Evolutionary conservation across 2,329 filamentous ascomycete species (phyloP).

Genomic region (Clonostachys rosea): DNA sequence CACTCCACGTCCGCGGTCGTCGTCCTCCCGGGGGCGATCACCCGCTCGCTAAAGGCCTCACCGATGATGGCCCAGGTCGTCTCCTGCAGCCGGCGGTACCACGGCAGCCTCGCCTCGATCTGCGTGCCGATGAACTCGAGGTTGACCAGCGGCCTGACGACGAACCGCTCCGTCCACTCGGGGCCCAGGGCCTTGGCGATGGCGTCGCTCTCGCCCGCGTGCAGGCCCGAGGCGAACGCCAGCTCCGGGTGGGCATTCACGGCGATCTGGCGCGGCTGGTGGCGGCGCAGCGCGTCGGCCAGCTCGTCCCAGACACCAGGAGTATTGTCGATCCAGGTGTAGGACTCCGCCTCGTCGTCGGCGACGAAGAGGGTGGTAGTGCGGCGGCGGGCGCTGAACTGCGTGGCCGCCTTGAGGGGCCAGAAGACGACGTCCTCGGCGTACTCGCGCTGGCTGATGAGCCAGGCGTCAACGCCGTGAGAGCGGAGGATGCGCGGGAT

Average conservation of each 20-base stretch:
- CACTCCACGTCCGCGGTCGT: slow-evolving; percentile 42
- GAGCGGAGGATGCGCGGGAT: slow-evolving; percentile 18
- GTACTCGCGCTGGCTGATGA: slow-evolving; percentile 39
- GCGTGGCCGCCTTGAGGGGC: slow-evolving; percentile 37
- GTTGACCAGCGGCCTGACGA: slow-evolving; percentile 36
- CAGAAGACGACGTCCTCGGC: slow-evolving; percentile 47
- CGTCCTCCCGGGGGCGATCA: slow-evolving; percentile 34
- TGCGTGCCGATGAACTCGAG: slow-evolving; percentile 40
- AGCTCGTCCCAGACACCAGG: slow-evolving; percentile 33
- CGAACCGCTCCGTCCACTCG: slow-evolving; percentile 30
- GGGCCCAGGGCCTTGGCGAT: slow-evolving; percentile 14
- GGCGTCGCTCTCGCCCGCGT: slow-evolving; percentile 37
- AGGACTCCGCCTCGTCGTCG: slow-evolving; percentile 13
- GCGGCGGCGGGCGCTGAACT: slow-evolving; percentile 43
- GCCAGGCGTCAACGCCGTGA: slow-evolving; percentile 4
- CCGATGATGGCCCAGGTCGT: slow-evolving; percentile 45
- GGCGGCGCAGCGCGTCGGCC: slow-evolving; percentile 23
- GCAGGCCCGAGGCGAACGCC: slow-evolving; percentile 39
- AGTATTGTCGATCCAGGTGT: slow-evolving; percentile 40
- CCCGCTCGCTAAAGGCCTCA: slow-evolving; percentile 35
- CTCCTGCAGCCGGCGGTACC: slow-evolving; percentile 40
- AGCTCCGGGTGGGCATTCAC: slow-evolving; percentile 38
- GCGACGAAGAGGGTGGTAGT: slow-evolving; percentile 40
- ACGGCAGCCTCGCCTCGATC: slow-evolving; percentile 27
- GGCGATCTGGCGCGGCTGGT: slow-evolving; percentile 30